Evolutionary conservation across 768 basidiomycete genomes (phyloP).

Genomic region (Collybiopsis luxurians): DNA sequence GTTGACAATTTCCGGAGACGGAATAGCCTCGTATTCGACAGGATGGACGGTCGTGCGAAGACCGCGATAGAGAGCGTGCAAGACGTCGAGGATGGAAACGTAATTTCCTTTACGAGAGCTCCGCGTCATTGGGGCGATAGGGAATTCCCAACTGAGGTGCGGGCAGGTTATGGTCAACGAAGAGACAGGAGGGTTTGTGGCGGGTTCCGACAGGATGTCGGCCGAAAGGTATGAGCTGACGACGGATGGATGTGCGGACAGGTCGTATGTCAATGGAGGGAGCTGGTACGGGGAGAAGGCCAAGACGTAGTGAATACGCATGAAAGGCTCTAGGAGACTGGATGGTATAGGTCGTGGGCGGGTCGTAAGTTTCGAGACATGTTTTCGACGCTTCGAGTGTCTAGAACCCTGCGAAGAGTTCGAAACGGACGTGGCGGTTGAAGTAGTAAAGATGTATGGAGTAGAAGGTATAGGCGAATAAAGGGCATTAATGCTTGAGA

Average conservation of each 20-base stretch:
- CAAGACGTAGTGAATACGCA: conserved; percentile 5
- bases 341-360: background rate
- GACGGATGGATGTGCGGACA: conserved; percentile 31
- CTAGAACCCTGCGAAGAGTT: background rate
- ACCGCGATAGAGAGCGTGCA: conserved; percentile 39
- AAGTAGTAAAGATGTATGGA: conserved; percentile 1
- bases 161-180: conserved; percentile 33
- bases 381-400: conserved; percentile 1
- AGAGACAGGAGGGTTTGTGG: conserved; percentile 39
- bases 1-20: conserved; percentile 26
- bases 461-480: conserved; percentile 6
- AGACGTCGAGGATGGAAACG: conserved; percentile 44
- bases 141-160: conserved; percentile 23
- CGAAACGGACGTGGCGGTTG: background rate
- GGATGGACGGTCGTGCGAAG: conserved; percentile 38
- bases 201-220: conserved; percentile 36
- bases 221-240: conserved; percentile 20
- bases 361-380: background rate
- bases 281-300: conserved; percentile 31
- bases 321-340: background rate
- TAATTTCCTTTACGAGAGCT: conserved; percentile 21
- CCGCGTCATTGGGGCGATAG: conserved; percentile 23
- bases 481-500: conserved; percentile 6
- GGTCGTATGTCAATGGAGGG: conserved; percentile 36
- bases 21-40: conserved; percentile 37